Evolutionary conservation across 2,329 filamentous ascomycete species (phyloP).

Genomic region (Stemphylium beticola): DNA sequence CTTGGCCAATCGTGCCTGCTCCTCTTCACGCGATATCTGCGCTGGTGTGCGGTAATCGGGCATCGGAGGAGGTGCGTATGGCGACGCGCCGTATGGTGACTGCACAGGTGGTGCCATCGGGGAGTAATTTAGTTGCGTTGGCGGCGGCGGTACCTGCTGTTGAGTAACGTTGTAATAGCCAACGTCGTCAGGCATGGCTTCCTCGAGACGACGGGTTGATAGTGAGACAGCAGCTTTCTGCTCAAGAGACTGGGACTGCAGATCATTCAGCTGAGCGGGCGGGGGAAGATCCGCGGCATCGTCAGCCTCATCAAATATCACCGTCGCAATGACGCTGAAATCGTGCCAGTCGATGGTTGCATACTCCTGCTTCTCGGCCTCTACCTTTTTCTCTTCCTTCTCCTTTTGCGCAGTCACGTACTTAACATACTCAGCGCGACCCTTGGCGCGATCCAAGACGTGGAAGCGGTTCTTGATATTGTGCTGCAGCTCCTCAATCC

Average conservation of each 20-base stretch:
- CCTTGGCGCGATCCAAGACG: slow-evolving; percentile 78
- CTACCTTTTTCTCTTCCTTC: slow-evolving; percentile 85
- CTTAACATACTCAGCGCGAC: slow-evolving; percentile 86
- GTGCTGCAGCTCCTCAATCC: slow-evolving; percentile 73
- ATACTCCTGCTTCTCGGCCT: slow-evolving; percentile 77
- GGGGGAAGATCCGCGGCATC: slow-evolving; percentile 85
- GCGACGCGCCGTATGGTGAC: slow-evolving; percentile 28
- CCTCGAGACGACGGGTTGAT: slow-evolving; percentile 84
- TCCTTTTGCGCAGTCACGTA: slow-evolving; percentile 84
- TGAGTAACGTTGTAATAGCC: slow-evolving; percentile 46
- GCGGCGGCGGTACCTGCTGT: slow-evolving; percentile 38
- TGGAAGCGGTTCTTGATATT: slow-evolving; percentile 82
- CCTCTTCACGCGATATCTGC: slow-evolving; percentile 46
- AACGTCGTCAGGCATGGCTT: slow-evolving; percentile 85
- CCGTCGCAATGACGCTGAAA: slow-evolving; percentile 94
- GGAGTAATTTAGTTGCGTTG: slow-evolving; percentile 37
- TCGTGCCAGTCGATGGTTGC: slow-evolving; percentile 97
- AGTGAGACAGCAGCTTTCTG: slow-evolving; percentile 93
- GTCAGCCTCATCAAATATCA: slow-evolving; percentile 88
- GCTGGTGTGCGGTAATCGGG: slow-evolving; percentile 39
- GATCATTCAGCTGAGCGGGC: slow-evolving; percentile 85
- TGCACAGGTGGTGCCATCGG: slow-evolving; percentile 40
- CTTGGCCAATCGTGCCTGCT: slow-evolving; percentile 47
- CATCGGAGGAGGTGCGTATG: slow-evolving; percentile 34
- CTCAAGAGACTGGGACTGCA: slow-evolving; percentile 93